Evolutionary conservation across 2,329 filamentous ascomycete genomes (phyloP), one percentile per base, ranked within the genome.

Genomic region (Penicillium olsonii): DNA sequence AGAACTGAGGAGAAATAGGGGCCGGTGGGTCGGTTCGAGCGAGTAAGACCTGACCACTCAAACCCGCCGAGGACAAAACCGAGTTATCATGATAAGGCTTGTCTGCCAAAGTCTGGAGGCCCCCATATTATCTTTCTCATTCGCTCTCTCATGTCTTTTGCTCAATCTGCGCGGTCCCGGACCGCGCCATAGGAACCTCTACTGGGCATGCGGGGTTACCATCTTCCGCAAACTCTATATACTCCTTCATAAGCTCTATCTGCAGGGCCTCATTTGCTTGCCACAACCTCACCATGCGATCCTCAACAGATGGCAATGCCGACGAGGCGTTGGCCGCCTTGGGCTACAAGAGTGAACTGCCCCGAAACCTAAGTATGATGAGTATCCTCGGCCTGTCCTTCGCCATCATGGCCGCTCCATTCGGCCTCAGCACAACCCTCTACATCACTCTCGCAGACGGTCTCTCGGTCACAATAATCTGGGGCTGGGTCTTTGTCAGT

Each of bases 401-500:
- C 64, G 86, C 85, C 43, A 88, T 90, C 67, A 88, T 89, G 84
- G 85, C 85, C 10, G 84, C 84, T 10, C 84, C 84, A 1, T 87
- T 84, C 57, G 85, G 85, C 29, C 75, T 88, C 31, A 82, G 78
- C 24, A 88, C 86, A 14, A 88, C 85, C 1, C 75, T 89, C 54
- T 84, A 82, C 69, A 85, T 87, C 64, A 84, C 83, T 18, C 75
- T 89, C 22, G 80, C 80, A 15, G 84, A 88, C 66, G 87, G 87
- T 18, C 83, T 87, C 66, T 78, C 78, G 37, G 85, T 88, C 14
- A 87, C 84, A 19, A 78, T 88, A 34, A 72, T 89, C 56, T 89
- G 83, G 78, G 87, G 87, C 34, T 89, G 81, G 84, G 78, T 87
- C 2, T 68, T 87, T 27, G 80, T 87, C 22, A 84, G 82, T 4